Base-by-base conservation (phyloP, 192 early-diverging fungal genomes). In the Phycomyces nitens region DNA sequence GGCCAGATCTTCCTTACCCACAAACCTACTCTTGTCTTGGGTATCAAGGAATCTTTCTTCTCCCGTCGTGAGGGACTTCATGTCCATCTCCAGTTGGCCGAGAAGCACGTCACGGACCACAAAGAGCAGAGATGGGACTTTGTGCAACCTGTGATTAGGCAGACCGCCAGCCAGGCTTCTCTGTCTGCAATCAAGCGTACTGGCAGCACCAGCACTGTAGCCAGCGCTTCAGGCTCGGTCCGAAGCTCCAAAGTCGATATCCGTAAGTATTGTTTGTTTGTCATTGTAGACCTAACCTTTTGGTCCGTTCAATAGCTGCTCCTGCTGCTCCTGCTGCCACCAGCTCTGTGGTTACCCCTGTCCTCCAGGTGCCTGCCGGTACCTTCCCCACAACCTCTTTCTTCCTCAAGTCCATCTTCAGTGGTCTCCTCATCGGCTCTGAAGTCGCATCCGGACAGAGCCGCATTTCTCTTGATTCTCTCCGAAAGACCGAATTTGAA, bases 21-120 rank as follows among this genome's bases (percentile, higher is more conserved):
- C 14, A 41, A 56, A n/a, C 44, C 43, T 18, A 21, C 39, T 14
- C 39, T 69, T 23, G 68, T 69, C 3, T 43, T 69, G 22, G 68
- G 68, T 50, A 69, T 69, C 42, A 69, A 69, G 49, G 68, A 69
- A 56, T 63, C 68, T n/a, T 69, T 69, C 43, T 69, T 69, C n/a
- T 49, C 54, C 23, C 60, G 60, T n/a, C 60, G 55, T 26, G 68
- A 63, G n/a, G 68, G 68, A 23, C 39, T 56, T n/a, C 68, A 57
- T 23, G 60, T 69, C 10, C 68, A 69, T 63, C 47, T 69, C 23
- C 68, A 69, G 20, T 23, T 44, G 2, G 51, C 52, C 14, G 44
- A 69, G 1, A 56, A 53, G 18, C 40, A 53, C 10, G 4, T 8
- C 27, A 26, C 21, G 3, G 68, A 69, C 22, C 50, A 40, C 10